A percentile compares a stretch with the other conserved stretches of the same genome.
Conservation (phyloP, 495 filamentous ascomycete species). For the Amniculicola lignicola region DNA sequence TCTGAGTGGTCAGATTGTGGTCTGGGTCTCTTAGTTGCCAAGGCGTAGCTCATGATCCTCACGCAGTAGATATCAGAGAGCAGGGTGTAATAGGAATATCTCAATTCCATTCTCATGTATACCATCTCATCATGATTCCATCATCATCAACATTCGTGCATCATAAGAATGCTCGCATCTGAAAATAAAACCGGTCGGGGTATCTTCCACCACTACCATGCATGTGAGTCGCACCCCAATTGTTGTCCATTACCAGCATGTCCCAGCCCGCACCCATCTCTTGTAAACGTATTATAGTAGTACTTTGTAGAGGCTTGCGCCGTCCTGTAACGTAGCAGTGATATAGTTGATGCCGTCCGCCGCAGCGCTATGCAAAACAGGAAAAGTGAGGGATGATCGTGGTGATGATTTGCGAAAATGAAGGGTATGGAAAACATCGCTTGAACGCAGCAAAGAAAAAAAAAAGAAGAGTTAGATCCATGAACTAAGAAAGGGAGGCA, state of each 20-base stretch:
- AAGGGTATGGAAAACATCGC: slow-evolving; percentile 18
- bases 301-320: slow-evolving; percentile 19
- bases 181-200: too few species aligned
- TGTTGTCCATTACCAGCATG: slow-evolving; percentile 29
- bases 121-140: too few species aligned
- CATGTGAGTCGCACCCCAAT: too few species aligned
- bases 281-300: slow-evolving; percentile 9
- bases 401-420: slow-evolving; percentile 3
- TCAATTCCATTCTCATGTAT: too few species aligned
- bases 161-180: too few species aligned
- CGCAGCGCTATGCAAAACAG: slow-evolving; percentile 22
- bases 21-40: too few species aligned
- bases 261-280: slow-evolving; percentile 1
- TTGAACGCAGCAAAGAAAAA: slow-evolving; percentile 23
- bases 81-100: too few species aligned
- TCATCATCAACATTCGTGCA: too few species aligned
- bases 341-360: background rate
- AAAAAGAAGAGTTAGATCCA: background rate
- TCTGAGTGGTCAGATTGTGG: too few species aligned
- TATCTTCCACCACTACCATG: too few species aligned
- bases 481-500: background rate
- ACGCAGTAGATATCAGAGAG: too few species aligned
- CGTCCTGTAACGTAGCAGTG: background rate
- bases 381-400: slow-evolving; percentile 18
- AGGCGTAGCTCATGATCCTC: too few species aligned